Percentiles rank a stretch among this genome's conserved stretches.
These are phyloP conservation scores for Microcera coccophila DNA, from an alignment of 2,329 filamentous ascomycete species.

Conservation along the genomic window DNA sequence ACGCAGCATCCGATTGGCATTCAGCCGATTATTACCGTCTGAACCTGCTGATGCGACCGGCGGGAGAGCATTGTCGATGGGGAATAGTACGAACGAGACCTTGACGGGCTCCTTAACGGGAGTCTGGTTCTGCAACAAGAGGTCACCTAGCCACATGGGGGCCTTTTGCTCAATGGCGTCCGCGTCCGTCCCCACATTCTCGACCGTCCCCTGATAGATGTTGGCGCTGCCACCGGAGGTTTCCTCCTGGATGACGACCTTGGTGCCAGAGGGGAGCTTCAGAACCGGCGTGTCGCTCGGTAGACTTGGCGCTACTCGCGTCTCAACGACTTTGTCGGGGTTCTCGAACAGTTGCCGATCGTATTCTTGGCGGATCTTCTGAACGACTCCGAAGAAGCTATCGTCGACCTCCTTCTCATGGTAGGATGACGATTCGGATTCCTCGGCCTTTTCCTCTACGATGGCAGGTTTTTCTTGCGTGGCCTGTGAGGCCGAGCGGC, in stretches of 20 bases:
- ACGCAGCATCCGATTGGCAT: conserved; percentile 93
- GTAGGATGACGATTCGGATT: conserved; percentile 59
- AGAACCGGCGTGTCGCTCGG: conserved; percentile 72
- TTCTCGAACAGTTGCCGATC: conserved; percentile 60
- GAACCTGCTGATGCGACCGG: conserved; percentile 70
- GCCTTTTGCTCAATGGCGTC: conserved; percentile 81
- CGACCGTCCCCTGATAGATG: conserved; percentile 85
- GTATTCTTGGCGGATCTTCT: conserved; percentile 69
- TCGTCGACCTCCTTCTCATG: conserved; percentile 73
- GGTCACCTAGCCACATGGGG: conserved; percentile 88
- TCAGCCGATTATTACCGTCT: conserved; percentile 84
- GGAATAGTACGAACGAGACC: conserved; percentile 88
- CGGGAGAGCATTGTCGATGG: conserved; percentile 66
- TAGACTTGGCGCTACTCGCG: conserved; percentile 63
- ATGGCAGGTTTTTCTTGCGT: conserved; percentile 68
- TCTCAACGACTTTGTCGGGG: conserved; percentile 54
- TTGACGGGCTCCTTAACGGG: conserved; percentile 90
- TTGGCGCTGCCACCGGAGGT: conserved; percentile 69
- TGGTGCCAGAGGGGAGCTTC: conserved; percentile 64
- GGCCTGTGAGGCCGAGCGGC: conserved; percentile 57
- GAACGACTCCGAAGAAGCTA: conserved; percentile 67
- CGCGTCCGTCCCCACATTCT: conserved; percentile 68
- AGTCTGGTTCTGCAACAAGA: conserved; percentile 76
- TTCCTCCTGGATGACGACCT: conserved; percentile 67
- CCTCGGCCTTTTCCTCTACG: conserved; percentile 72